Evolutionary conservation across 495 filamentous ascomycete species (phyloP), one percentile per base, ranked within the genome.

Genomic region (Talaromyces thailandensis): DNA sequence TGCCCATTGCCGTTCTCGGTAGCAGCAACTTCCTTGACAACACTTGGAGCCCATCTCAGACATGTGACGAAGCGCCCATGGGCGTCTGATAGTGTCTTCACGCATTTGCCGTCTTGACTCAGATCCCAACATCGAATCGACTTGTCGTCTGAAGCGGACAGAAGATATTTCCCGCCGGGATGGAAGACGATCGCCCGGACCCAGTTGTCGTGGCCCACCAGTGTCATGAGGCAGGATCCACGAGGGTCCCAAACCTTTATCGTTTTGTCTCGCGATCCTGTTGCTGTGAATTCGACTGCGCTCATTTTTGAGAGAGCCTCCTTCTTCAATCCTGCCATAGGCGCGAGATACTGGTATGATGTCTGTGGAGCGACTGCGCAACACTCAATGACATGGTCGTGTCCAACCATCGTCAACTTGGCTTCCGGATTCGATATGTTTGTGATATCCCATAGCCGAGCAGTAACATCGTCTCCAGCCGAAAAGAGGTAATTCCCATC

Each of bases 141-240:
- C 73, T 96, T 96, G 71, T 98, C 94, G 67, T 98, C 94, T 25
- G 87, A 78, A 4, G 88, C 89, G 32, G 86, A 91, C 18, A 98
- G 74, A 2, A 98, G 81, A 65, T 94, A 98, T 72, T 96, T 96
- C 1, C 94, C 94, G 3, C 91, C 92, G 0, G 94, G 94, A 66
- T 98, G 94, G 72, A 96, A 98, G 18, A 91, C 86, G 12, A 98
- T 69, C 2, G 80, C 89, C 9, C 92, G 85, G 1, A 98, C 88
- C 94, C 94, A 98, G 70, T 97, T 98, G 71, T 98, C 94, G 68
- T 98, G 94, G 3, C 94, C 94, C 2, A 87, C 73, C 7, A 98
- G 79, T 1, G 90, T 95, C 73, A 92, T 97, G 66, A 98, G 86
- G 56, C 90, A 79, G 12, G 88, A 90, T 9, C 94, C 94, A 56